These are phyloP conservation scores for Cercophora newfieldiana DNA, from an alignment of 495 filamentous ascomycete species.

Conservation along the genomic window DNA sequence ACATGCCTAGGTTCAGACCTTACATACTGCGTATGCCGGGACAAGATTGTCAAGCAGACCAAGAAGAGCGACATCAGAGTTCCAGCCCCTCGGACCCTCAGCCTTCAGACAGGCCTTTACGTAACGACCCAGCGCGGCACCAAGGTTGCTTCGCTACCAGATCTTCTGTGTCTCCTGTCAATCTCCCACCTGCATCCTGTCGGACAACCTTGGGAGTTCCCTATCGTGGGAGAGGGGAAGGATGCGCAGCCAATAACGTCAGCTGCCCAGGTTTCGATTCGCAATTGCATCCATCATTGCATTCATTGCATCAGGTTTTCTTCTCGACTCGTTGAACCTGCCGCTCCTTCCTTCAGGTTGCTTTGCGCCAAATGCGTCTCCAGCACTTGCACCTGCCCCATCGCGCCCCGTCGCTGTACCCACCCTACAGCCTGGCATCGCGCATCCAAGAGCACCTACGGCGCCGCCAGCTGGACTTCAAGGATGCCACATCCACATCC, in stretches of 20 bases:
- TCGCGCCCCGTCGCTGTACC: constrained; percentile 30
- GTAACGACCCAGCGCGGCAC: constrained; percentile 4
- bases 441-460: constrained; percentile 44
- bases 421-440: constrained; percentile 42
- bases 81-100: constrained; percentile 16
- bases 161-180: neutral
- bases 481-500: constrained; percentile 21
- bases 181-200: constrained; percentile 4
- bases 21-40: too few relatives aligned
- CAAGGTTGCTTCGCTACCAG: constrained; percentile 1
- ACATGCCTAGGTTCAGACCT: too few relatives aligned
- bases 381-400: constrained; percentile 70
- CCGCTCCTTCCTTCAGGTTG: neutral
- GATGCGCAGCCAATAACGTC: neutral
- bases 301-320: neutral
- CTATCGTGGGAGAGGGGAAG: neutral
- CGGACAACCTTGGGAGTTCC: neutral
- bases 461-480: constrained; percentile 34
- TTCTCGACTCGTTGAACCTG: neutral
- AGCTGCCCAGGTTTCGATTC: neutral
- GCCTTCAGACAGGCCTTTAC: neutral
- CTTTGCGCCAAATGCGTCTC: constrained; percentile 40
- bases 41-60: too few relatives aligned
- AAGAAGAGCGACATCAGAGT: neutral
- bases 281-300: neutral